These are phyloP conservation scores for Chlorella sp. DNA, from an alignment of 139 green algal genomes.

Conservation along the genomic window DNA sequence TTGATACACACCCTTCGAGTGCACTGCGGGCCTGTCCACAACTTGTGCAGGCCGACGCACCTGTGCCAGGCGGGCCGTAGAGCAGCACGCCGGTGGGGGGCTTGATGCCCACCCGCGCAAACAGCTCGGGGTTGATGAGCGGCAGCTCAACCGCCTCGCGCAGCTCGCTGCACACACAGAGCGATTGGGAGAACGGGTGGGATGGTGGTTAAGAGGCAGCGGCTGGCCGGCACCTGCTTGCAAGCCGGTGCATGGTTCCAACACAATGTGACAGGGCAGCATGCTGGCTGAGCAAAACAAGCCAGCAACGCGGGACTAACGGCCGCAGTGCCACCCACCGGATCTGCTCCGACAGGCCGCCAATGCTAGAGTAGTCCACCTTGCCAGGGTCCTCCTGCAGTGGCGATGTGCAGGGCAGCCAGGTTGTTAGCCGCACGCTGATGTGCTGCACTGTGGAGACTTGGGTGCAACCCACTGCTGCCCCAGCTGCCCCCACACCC, in stretches of 20 bases:
- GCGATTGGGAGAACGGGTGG: too few relatives aligned
- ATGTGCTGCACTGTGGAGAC: too few relatives aligned
- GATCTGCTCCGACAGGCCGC: conserved; percentile 96
- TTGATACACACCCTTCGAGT: background rate
- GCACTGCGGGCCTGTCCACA: too few relatives aligned
- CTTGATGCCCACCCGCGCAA: conserved; percentile 98
- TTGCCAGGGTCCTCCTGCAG: conserved; percentile 93
- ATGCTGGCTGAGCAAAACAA: too few relatives aligned
- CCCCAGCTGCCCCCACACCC: too few relatives aligned
- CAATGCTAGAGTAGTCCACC: conserved; percentile 97
- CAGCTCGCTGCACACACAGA: conserved; percentile 81
- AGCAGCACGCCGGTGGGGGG: conserved; percentile 95
- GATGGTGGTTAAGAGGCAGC: too few relatives aligned
- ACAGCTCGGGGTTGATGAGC: conserved; percentile 99
- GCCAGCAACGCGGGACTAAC: background rate
- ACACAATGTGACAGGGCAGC: too few relatives aligned
- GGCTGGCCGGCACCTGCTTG: too few relatives aligned
- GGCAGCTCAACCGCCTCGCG: conserved; percentile 98
- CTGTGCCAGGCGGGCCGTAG: conserved; percentile 80
- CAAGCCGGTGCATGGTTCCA: too few relatives aligned
- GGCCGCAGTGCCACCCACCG: background rate
- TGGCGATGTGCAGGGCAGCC: background rate
- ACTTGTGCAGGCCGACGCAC: background rate
- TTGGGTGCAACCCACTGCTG: too few relatives aligned
- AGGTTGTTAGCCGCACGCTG: too few relatives aligned